Conservation (phyloP, 2,329 filamentous ascomycete species). For the Beauveria sp. region DNA sequence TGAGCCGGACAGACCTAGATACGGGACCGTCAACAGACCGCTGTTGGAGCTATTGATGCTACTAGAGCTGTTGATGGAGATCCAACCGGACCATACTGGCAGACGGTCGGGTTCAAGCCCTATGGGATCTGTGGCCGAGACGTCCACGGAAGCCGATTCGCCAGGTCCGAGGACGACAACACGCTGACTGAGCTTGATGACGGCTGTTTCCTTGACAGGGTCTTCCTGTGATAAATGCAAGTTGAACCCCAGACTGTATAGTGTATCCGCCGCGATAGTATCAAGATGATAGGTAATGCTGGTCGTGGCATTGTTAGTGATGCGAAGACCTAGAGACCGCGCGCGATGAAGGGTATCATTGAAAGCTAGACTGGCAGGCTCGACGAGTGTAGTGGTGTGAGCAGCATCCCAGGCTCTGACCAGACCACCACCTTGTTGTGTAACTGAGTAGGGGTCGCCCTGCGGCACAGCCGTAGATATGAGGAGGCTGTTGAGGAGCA, state of each 20-base stretch:
- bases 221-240: no score
- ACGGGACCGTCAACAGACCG: neutral
- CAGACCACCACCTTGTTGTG: neutral
- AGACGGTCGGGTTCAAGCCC: neutral
- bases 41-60: neutral
- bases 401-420: neutral
- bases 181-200: neutral
- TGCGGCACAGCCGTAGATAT: neutral
- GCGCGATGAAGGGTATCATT: neutral
- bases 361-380: neutral
- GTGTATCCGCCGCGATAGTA: neutral
- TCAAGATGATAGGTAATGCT: neutral
- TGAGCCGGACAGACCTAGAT: neutral
- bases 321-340: neutral
- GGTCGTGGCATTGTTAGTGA: neutral
- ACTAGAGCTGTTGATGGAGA: neutral
- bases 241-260: neutral
- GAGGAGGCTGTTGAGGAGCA: neutral
- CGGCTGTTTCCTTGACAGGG: neutral
- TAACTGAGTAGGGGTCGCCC: neutral
- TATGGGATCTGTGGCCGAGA: neutral
- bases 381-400: neutral
- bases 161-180: neutral
- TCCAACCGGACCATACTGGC: neutral
- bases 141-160: neutral